Base-by-base conservation (phyloP, 2,329 filamentous ascomycete species). In the Fusarium pseudograminearum region DNA sequence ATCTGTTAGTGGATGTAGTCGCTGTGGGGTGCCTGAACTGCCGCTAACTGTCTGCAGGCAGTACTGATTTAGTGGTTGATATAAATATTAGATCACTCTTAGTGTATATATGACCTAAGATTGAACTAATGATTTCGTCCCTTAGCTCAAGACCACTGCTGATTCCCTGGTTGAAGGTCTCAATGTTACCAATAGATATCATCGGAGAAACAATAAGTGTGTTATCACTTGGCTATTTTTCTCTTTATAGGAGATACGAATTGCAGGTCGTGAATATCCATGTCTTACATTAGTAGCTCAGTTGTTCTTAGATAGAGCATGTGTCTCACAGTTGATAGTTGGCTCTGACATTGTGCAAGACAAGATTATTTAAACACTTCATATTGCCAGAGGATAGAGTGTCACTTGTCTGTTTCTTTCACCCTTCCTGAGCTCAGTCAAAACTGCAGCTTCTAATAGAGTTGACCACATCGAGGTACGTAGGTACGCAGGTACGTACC, bases 1-100 rank as follows among this genome's bases (percentile, higher is more conserved):
- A 51, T 51, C 36, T 62, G 22, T 44, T 44, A 58, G 55, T 71
- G 67, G 67, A 61, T 56, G 30, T 47, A 24, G 26, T 48, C 45
- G 46, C 51, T 64, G 67, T 71, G 67, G 67, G 67, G 67, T 71
- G 54, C 57, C 54, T 62, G 28, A 70, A 70, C 44, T 41, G 16
- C 55, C 44, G 44, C 47, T 57, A 54, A 61, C 45, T n/a, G 28
- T 5, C 24, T 26, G n/a, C n/a, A n/a, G n/a, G 4, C 4, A 26
- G 24, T 26, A 26, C 24, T 26, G 5, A 26, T 7, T 26, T 26
- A 26, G 24, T 26, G n/a, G n/a, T n/a, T n/a, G n/a, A n/a, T n/a
- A n/a, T n/a, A n/a, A n/a, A n/a, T n/a, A n/a, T n/a, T n/a, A n/a
- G n/a, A n/a, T n/a, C n/a, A n/a, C n/a, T n/a, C n/a, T n/a, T n/a